These are phyloP conservation scores for Lathyrus sativus DNA, from an alignment of 306 rosid genomes.

Conservation along the genomic window DNA sequence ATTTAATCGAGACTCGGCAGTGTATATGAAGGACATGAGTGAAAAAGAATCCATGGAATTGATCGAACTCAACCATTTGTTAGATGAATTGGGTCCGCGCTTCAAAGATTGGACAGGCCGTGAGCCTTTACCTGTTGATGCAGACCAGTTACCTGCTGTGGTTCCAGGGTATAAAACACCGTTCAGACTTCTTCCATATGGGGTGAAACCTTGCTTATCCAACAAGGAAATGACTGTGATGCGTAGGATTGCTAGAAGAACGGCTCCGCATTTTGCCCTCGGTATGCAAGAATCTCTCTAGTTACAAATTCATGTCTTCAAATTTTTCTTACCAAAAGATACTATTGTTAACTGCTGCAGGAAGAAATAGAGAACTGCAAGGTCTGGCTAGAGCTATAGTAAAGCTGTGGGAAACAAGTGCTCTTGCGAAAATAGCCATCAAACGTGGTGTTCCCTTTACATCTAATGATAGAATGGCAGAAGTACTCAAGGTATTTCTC, in stretches of 20 bases:
- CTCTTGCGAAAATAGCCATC: conserved; percentile 88
- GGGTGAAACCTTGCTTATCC: conserved; percentile 57
- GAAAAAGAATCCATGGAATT: conserved; percentile 61
- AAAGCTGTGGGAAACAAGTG: conserved; percentile 85
- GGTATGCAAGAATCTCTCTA: conserved; percentile 55
- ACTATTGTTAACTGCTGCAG: conserved; percentile 48
- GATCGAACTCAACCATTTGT: conserved; percentile 63
- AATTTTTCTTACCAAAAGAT: conserved; percentile 19
- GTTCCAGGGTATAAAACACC: conserved; percentile 78
- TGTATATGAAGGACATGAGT: conserved; percentile 58
- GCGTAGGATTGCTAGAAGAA: conserved; percentile 74
- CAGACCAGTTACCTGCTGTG: conserved; percentile 71
- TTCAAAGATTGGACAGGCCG: conserved; percentile 88
- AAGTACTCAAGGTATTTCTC: conserved; percentile 80
- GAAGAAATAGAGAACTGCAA: conserved; percentile 87
- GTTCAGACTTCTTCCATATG: conserved; percentile 76
- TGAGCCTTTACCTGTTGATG: conserved; percentile 92
- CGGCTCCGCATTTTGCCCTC: conserved; percentile 91
- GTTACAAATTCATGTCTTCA: conserved; percentile 33
- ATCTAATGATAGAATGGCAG: conserved; percentile 88
- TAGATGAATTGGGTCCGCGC: conserved; percentile 89
- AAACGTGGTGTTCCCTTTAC: conserved; percentile 91
- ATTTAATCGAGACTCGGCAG: conserved; percentile 38
- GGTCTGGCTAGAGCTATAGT: conserved; percentile 88
- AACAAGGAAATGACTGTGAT: conserved; percentile 67